Conservation (phyloP, 1,284 basidiomycete genomes). For the Pseudozyma tsukubaensis region DNA sequence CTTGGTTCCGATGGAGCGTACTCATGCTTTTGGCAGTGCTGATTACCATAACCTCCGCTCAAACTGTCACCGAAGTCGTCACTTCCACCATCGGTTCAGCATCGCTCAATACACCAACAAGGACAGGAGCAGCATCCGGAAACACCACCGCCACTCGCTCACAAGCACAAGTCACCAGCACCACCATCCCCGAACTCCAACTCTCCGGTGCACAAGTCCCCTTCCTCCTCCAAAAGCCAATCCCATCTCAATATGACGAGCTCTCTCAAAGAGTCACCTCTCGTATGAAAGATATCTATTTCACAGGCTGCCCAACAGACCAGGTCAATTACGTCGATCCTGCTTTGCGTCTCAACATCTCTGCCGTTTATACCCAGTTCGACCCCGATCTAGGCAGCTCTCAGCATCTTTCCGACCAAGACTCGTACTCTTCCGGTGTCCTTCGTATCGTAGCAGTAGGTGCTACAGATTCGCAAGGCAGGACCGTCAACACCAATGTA, state of each 20-base stretch:
- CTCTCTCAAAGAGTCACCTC: conserved; percentile 19
- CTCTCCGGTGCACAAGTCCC: conserved; percentile 46
- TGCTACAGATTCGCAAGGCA: conserved; percentile 40
- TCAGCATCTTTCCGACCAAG: conserved; percentile 22
- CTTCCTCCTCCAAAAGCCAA: conserved; percentile 44
- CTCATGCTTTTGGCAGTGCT: neutral
- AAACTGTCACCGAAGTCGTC: conserved; percentile 35
- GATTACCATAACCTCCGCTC: conserved; percentile 15
- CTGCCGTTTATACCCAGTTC: conserved; percentile 62
- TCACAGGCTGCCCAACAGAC: conserved; percentile 51
- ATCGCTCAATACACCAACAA: conserved; percentile 40
- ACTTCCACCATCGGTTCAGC: conserved; percentile 42
- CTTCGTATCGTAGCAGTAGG: conserved; percentile 59
- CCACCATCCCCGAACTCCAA: conserved; percentile 44
- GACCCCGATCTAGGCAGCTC: conserved; percentile 32
- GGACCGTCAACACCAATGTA: conserved; percentile 38
- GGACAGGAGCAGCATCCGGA: conserved; percentile 8
- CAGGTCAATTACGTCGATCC: conserved; percentile 44
- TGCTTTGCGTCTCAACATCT: conserved; percentile 59
- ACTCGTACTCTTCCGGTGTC: conserved; percentile 31
- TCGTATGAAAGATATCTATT: conserved; percentile 51
- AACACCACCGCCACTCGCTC: conserved; percentile 20
- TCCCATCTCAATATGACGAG: conserved; percentile 32
- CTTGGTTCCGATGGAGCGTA: conserved; percentile 5
- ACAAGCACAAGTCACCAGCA: conserved; percentile 30